Base-by-base conservation (phyloP, 371 early-diverging fungal genomes). In the Syncephalastrum contaminatum region DNA sequence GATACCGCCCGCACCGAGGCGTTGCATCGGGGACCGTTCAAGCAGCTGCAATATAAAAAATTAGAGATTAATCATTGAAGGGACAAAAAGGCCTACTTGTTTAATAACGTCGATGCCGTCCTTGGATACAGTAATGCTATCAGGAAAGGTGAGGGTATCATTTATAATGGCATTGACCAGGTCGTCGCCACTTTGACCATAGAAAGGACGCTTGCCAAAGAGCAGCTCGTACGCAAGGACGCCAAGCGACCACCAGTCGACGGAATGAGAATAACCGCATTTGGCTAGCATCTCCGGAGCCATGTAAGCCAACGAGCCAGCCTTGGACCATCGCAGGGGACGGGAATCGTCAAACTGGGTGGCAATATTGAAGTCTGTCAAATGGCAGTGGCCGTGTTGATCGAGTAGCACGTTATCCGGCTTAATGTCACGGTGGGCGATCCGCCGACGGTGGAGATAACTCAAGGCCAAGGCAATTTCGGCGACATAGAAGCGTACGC, bases 321-420 rank as follows among this genome's bases (percentile, higher is more conserved):
- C 90, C 22, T 82, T 72, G 27, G 85, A 76, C 43, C 62, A 62
- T 25, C 75, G 71, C 50, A 86, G 55, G 2, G 85, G 84, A 53
- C 75, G 75, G 10, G 72, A 69, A 6, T 72, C 73, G 48, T 72
- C 78, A 60, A 69, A 81, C 57, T 80, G 77, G 4, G 87, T 82
- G 4, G 90, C 92, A 66, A 91, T 84, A 63, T 92, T 92, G 59
- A 96, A 96, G 68, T 96, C 95, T 1, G 91, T 88, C 44, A 95
- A 68, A 56, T 91, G 90, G 3, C 86, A 88, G 56, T 94, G 92
- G 21, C 95, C 95, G 22, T 81, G 70, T 30, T 75, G 82, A 54
- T 93, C 93, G 14, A 86, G 88, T 55, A 98, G 75, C 56, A 98
- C 88, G 70, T 98, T 98, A 67, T 98, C 99, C 1, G 99, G 99